Base-by-base conservation (phyloP, 2,329 filamentous ascomycete species). In the Clarireedia homoeocarpa region DNA sequence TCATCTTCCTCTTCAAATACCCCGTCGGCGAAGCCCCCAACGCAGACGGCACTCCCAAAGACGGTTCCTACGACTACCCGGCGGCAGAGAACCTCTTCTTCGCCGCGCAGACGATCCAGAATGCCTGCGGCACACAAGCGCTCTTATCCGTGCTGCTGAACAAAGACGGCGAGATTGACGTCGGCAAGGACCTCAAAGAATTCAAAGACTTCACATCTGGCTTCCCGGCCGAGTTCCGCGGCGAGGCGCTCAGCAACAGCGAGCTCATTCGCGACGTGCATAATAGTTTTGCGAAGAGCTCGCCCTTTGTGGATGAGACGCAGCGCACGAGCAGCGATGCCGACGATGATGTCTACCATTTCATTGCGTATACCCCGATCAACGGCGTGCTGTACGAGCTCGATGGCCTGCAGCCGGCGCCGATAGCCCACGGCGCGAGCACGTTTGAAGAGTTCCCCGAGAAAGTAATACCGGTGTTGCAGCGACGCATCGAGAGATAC, bases 1-100 rank as follows among this genome's bases (percentile, higher is more conserved):
- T 99, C 64, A 96, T 99, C 69, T 99, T 99, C 74, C 89, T 99
- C 71, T 99, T 99, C 84, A 97, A 96, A 75, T 99, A 89, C 74
- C 89, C 83, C 51, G 91, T 84, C 59, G 84, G 88, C 69, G 77
- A 81, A 72, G 59, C 81, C 77, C 65, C 86, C 77, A 75, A 82
- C 75, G 39, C 72, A 72, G 59, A 74, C 48, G 68, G 66, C 40
- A 72, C 79, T 44, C 91, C 91, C 0, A 81, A 84, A 62, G 91
- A 97, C 71, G 94, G 94, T 59, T 77, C 75, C 36, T 96, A 89
- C 71, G 91, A 96, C 74, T 77, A 83, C 64, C 78, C 77, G 15
- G 89, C 90, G 14, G 77, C 87, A 17, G 84, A 90, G 60, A 78
- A 81, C 59, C 79, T 96, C 66, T 99, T 96, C 79, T 99, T 99